These are phyloP conservation scores for Lachancea kluyveri DNA, from an alignment of 805 yeast genomes.

Conservation along the genomic window DNA sequence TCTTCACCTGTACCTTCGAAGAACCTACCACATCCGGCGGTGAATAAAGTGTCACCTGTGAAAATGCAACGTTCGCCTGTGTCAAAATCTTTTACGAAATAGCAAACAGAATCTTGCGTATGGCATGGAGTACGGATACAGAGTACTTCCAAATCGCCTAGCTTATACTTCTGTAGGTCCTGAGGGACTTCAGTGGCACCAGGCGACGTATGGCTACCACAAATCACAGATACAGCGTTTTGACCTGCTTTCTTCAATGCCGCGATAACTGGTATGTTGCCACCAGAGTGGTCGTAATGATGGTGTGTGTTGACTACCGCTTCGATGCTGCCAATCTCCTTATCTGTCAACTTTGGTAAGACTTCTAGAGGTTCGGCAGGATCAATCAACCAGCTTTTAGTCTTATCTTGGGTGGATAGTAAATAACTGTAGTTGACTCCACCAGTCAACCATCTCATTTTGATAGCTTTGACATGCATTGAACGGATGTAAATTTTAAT, in stretches of 20 bases:
- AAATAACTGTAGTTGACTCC: slow-evolving; percentile 81
- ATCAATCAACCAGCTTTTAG: slow-evolving; percentile 77
- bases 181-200: slow-evolving; percentile 69
- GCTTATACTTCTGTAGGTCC: slow-evolving; percentile 50
- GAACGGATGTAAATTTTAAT: too few species aligned
- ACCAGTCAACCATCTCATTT: slow-evolving; percentile 94
- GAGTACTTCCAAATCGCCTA: slow-evolving; percentile 48
- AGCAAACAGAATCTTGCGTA: slow-evolving; percentile 93
- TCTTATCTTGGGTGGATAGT: slow-evolving; percentile 51
- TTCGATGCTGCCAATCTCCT: slow-evolving; percentile 42
- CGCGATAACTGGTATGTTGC: slow-evolving; percentile 42
- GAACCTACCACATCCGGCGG: slow-evolving; percentile 93
- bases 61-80: slow-evolving; percentile 71
- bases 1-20: slow-evolving; percentile 84
- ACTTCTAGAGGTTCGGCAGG: slow-evolving; percentile 85
- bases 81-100: slow-evolving; percentile 56
- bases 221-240: slow-evolving; percentile 60
- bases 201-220: slow-evolving; percentile 48
- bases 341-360: slow-evolving; percentile 37
- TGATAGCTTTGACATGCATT: slow-evolving; percentile 79
- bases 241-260: slow-evolving; percentile 25
- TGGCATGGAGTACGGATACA: slow-evolving; percentile 97
- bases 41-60: slow-evolving; percentile 94
- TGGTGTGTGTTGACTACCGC: slow-evolving; percentile 95
- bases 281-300: slow-evolving; percentile 92